Evolutionary conservation across 2,329 filamentous ascomycete genomes (phyloP), one percentile per base, ranked within the genome.

Genomic region (Beauveria sp.): DNA sequence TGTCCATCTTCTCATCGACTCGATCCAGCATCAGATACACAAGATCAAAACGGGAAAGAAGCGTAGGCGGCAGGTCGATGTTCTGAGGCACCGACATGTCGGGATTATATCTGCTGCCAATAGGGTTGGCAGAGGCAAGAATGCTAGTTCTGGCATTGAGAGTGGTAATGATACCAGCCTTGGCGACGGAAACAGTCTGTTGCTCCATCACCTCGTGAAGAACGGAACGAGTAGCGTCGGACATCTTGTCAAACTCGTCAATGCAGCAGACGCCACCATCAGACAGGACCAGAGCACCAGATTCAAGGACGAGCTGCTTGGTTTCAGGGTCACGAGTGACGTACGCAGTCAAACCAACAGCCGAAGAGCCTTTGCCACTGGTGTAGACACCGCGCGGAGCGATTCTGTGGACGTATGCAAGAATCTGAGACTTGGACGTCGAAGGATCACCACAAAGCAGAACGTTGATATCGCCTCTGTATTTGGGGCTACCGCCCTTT

Each of bases 321-420:
- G 88, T 91, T 67, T 92, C 89, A 0, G 89, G 89, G 69, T 93
- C 89, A 63, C 89, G 86, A 70, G 90, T 91, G 49, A 93, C 89
- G 62, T 91, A 91, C 2, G 89, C 89, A 22, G 89, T 93, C 56
- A 93, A 80, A 83, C 89, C 89, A 38, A 92, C 89, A 52, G 89
- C 89, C 64, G 88, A 92, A 63, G 88, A 91, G 68, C 89, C 89
- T 71, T 91, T 89, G 69, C 89, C 89, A 63, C 88, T 91, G 2
- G 89, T 93, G 75, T 92, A 93, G 56, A 93, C 87, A 67, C 85
- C 85, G 38, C 95, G 89, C 45, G 95, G 95, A 5, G 95, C 95
- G 70, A 99, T 99, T 76, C 96, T 96, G 82, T 99, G 93, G 28
- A 99, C 89, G 70, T 99, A 99, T 65, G 91, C 84, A 30, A 99